Evolutionary conservation across 495 filamentous ascomycete species (phyloP).

Genomic region (Astrothelium subdiscretum): DNA sequence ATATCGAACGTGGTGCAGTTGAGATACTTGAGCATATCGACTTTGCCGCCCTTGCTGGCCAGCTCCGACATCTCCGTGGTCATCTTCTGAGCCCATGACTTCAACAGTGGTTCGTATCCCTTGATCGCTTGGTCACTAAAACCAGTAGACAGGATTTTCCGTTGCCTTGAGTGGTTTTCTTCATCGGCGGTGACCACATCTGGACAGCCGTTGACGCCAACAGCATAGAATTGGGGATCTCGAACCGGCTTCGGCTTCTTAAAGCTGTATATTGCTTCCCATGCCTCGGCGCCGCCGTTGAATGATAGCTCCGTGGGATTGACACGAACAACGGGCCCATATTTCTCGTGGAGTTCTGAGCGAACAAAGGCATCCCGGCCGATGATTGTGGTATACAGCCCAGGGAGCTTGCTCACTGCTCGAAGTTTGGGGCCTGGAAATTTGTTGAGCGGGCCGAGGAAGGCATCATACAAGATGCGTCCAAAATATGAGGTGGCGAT

Average conservation of each 20-base stretch:
- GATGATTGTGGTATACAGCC: slow-evolving; percentile 1
- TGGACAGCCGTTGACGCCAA: slow-evolving; percentile 6
- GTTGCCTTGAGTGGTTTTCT: slow-evolving; percentile 10
- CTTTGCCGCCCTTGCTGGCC: neutral
- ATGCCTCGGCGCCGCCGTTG: slow-evolving; percentile 8
- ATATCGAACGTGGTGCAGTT: slow-evolving; percentile 12
- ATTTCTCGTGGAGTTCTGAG: slow-evolving; percentile 11
- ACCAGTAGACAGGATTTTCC: slow-evolving; percentile 12
- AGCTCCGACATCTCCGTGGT: slow-evolving; percentile 4
- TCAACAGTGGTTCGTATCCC: slow-evolving; percentile 16
- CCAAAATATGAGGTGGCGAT: slow-evolving; percentile 1
- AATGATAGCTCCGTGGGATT: slow-evolving; percentile 14
- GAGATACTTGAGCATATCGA: slow-evolving; percentile 11
- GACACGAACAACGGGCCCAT: slow-evolving; percentile 15
- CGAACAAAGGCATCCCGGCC: slow-evolving; percentile 4
- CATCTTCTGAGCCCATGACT: slow-evolving; percentile 7
- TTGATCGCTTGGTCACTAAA: slow-evolving; percentile 13
- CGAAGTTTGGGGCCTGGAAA: slow-evolving; percentile 10
- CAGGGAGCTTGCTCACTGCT: slow-evolving; percentile 7
- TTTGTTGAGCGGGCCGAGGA: slow-evolving; percentile 9
- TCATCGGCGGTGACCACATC: slow-evolving; percentile 13
- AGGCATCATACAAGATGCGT: slow-evolving; percentile 6
- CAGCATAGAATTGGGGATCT: slow-evolving; percentile 11
- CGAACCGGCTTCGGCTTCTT: slow-evolving; percentile 8
- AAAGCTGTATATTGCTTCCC: slow-evolving; percentile 14